Base-by-base conservation (phyloP, 441 rosid genomes). In the Pelargonium exstipulatum region DNA sequence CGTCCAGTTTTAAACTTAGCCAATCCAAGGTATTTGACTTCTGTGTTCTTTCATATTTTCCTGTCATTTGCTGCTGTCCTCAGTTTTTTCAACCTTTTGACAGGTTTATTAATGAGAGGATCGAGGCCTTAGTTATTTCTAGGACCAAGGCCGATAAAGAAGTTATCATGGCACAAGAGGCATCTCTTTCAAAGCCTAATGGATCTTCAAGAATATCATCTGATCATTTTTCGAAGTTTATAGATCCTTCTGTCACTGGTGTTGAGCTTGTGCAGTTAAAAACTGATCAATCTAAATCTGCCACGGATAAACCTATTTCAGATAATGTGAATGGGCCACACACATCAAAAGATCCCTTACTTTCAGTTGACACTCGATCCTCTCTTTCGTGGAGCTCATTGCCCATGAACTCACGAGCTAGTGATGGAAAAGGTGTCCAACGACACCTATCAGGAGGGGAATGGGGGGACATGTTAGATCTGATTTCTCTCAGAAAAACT, bases 21-120 rank as follows among this genome's bases (percentile, higher is more conserved):
- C 69, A 89, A 70, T 81, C 98, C 99, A 63, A 87, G 96, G 99
- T 88, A 79, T n/a, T 64, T 60, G 71, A 55, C 20, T 74, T 74
- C 66, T 73, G 17, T 13, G 62, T 76, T 62, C 57, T 65, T 42
- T 65, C 2, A 51, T 10, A 49, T 18, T 51, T 57, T 69, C 71
- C 13, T 69, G 20, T 16, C 24, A 49, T 51, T 68, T 73, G 18
- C 60, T 70, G 16, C 65, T 74, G 9, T 58, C 70, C 75, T 79
- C 18, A 69, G 65, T 51, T 55, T 69, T 64, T 65, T 65, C 64
- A 65, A 48, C 18, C 73, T 69, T 57, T 51, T 55, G 77, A 78
- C 83, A 95, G 99, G 84, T 91, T 95, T 76, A 84, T 95, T 71
- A 95, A 95, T 71, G 97, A 88, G 83, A 91, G 91, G 84, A 95